phyloP scores from a whole-genome alignment of 148 eudicot genomes.

The Cornus florida region DNA sequence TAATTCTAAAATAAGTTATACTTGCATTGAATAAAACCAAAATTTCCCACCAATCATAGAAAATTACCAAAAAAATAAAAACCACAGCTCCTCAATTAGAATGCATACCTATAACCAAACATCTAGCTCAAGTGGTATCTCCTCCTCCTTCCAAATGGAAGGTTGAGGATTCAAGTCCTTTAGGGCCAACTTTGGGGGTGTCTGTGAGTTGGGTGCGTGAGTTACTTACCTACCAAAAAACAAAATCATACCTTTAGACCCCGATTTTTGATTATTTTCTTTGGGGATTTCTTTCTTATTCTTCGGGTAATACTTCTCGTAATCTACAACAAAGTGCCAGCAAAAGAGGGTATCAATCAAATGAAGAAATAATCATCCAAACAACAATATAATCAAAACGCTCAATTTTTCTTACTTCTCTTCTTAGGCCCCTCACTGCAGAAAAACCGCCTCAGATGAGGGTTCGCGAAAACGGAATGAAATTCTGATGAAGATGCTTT shows the following conservation, averaged over 20 bases:
- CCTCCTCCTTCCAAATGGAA: background rate
- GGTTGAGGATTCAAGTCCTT: background rate
- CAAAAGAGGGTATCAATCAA: background rate
- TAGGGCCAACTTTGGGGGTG: background rate
- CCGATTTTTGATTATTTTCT: constrained; percentile 35
- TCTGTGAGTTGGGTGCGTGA: too few species aligned
- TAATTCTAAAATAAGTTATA: too few species aligned
- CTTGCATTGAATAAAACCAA: too few species aligned
- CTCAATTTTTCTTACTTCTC: constrained; percentile 28
- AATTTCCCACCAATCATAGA: background rate
- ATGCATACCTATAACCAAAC: constrained; percentile 19
- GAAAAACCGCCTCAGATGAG: constrained; percentile 32
- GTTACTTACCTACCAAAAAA: background rate
- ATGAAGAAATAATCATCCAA: background rate
- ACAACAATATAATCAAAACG: background rate
- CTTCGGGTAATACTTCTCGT: constrained; percentile 52
- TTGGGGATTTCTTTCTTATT: constrained; percentile 42
- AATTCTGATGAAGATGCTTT: constrained; percentile 5
- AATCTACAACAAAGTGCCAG: constrained; percentile 30
- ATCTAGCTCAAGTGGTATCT: background rate
- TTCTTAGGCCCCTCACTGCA: constrained; percentile 42
- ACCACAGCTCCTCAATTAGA: background rate
- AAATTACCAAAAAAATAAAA: too few species aligned
- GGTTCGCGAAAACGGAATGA: constrained; percentile 16
- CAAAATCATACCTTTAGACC: constrained; percentile 23